phyloP scores from a whole-genome alignment of 768 basidiomycete genomes.

The Russula foetens region DNA sequence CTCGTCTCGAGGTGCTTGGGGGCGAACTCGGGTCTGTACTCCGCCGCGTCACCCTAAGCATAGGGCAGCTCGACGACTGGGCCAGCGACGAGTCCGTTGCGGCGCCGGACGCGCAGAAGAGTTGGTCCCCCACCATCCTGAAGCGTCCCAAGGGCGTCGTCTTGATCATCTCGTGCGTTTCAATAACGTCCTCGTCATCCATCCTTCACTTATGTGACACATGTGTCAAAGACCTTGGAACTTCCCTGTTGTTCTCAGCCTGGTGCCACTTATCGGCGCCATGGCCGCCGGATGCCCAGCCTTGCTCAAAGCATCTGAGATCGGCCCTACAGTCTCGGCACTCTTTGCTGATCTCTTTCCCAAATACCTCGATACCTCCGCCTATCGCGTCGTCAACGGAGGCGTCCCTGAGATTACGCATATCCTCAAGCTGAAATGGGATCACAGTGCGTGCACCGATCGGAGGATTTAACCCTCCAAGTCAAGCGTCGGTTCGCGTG shows the following conservation, averaged over 20 bases:
- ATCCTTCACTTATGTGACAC: neutral
- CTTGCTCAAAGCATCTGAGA: slow-evolving; percentile 72
- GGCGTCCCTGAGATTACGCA: slow-evolving; percentile 33
- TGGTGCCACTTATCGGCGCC: slow-evolving; percentile 37
- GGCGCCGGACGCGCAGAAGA: slow-evolving; percentile 37
- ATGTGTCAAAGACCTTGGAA: slow-evolving; percentile 7
- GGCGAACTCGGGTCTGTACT: slow-evolving; percentile 41
- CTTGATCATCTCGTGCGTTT: slow-evolving; percentile 49
- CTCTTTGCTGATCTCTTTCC: slow-evolving; percentile 61
- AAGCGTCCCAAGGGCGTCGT: slow-evolving; percentile 55
- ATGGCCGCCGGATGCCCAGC: slow-evolving; percentile 73
- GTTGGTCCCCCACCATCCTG: slow-evolving; percentile 46
- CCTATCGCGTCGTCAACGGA: slow-evolving; percentile 59
- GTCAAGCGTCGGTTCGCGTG: neutral
- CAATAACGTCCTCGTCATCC: neutral
- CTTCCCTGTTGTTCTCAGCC: slow-evolving; percentile 8
- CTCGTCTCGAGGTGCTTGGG: slow-evolving; percentile 19
- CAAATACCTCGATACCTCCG: slow-evolving; percentile 63
- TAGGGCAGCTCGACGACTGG: slow-evolving; percentile 50
- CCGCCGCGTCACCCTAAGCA: slow-evolving; percentile 24
- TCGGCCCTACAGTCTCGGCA: slow-evolving; percentile 43
- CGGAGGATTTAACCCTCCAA: neutral
- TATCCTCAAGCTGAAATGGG: slow-evolving; percentile 32
- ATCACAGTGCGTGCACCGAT: slow-evolving; percentile 36
- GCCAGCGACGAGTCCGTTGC: slow-evolving; percentile 32